These are phyloP conservation scores for Aspergillus carbonarius DNA, from an alignment of 2,329 filamentous ascomycete genomes.

Conservation along the genomic window DNA sequence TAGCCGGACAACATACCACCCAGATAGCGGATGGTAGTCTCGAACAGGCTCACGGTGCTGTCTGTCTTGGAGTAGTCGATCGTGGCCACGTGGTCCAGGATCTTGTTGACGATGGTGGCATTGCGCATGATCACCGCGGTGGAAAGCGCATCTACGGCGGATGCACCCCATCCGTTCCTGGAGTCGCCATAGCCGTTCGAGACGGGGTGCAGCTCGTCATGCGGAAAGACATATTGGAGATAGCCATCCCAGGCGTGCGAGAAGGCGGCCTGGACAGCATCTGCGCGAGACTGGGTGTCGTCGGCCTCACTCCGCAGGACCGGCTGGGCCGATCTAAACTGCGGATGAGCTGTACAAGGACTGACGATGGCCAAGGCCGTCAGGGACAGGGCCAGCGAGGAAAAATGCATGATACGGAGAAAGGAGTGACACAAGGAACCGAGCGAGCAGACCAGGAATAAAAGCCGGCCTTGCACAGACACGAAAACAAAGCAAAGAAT, in stretches of 20 bases:
- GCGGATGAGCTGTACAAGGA: constrained; percentile 24
- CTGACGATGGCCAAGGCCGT: constrained; percentile 25
- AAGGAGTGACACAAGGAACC: constrained; percentile 10
- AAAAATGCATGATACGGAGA: constrained; percentile 25
- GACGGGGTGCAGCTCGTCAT: constrained; percentile 72
- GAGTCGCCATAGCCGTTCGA: constrained; percentile 66
- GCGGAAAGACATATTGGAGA: constrained; percentile 69
- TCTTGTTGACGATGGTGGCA: constrained; percentile 64
- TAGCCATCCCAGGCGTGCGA: constrained; percentile 72
- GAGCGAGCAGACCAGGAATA: not conserved
- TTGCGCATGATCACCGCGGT: constrained; percentile 78
- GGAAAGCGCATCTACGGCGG: constrained; percentile 74
- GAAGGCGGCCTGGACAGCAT: constrained; percentile 68
- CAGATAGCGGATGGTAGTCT: constrained; percentile 86
- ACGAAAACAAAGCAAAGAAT: constrained; percentile 11
- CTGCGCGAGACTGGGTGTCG: constrained; percentile 45
- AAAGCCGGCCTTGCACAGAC: constrained; percentile 1
- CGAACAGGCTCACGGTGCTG: constrained; percentile 71
- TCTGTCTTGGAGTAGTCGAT: constrained; percentile 69
- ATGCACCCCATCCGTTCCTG: constrained; percentile 81
- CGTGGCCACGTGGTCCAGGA: constrained; percentile 67
- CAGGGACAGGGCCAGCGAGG: constrained; percentile 25
- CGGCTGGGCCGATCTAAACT: constrained; percentile 10
- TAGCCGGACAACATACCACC: constrained; percentile 74
- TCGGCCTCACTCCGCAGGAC: constrained; percentile 11